Evolutionary conservation across 2,329 filamentous ascomycete genomes (phyloP).

Genomic region (Stachybotrys chlorohalonatus): DNA sequence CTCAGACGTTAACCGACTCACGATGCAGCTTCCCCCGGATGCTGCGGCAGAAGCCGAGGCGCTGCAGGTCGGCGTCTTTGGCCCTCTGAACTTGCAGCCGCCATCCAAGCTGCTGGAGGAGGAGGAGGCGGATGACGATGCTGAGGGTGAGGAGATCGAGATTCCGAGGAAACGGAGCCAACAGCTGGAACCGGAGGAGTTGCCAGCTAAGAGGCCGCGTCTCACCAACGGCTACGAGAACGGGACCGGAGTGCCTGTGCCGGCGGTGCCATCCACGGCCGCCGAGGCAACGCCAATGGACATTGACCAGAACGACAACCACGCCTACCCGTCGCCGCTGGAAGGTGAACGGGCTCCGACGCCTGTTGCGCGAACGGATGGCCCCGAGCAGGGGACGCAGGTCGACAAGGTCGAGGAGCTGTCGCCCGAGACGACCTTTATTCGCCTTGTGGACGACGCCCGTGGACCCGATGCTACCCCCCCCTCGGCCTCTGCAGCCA

Average conservation of each 20-base stretch:
- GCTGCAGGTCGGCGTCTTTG: constrained; percentile 46
- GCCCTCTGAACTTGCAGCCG: constrained; percentile 40
- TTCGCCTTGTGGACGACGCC: constrained; percentile 42
- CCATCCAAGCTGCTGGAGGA: constrained; percentile 28
- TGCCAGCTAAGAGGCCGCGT: constrained; percentile 48
- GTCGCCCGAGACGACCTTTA: constrained; percentile 48
- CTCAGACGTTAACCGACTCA: not conserved
- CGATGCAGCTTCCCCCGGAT: constrained; percentile 39
- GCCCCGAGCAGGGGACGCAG: constrained; percentile 55
- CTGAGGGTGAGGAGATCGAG: constrained; percentile 28
- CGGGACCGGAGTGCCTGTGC: constrained; percentile 6
- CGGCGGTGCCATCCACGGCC: constrained; percentile 3
- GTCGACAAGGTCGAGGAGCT: constrained; percentile 56
- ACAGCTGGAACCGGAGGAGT: constrained; percentile 42
- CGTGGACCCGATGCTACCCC: constrained; percentile 24
- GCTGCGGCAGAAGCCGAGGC: constrained; percentile 35
- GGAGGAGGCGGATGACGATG: constrained; percentile 24
- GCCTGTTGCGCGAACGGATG: constrained; percentile 46
- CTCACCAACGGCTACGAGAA: constrained; percentile 53
- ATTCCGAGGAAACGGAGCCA: constrained; percentile 42
- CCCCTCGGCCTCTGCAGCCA: constrained; percentile 26
- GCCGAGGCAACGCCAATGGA: constrained; percentile 49
- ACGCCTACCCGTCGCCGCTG: constrained; percentile 57
- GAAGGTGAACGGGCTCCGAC: constrained; percentile 47
- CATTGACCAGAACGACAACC: constrained; percentile 45